A percentile compares a stretch with the other conserved stretches of the same genome.
Evolutionary conservation across 2,329 filamentous ascomycete species (phyloP).

Genomic region (Penicillium sp.): DNA sequence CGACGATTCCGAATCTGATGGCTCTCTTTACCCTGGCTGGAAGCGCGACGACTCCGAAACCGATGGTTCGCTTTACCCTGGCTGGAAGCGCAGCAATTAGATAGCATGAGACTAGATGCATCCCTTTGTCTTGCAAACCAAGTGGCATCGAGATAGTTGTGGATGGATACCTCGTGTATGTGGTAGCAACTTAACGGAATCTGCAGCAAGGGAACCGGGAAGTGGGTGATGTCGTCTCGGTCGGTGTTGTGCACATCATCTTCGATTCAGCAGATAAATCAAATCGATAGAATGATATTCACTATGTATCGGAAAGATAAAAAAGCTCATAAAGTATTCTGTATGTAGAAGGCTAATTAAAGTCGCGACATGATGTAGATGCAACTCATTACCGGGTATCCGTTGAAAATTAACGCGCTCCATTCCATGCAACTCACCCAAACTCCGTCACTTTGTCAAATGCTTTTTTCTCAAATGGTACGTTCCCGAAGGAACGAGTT

Average conservation of each 20-base stretch:
- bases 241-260: too few species aligned
- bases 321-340: background rate
- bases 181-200: too few species aligned
- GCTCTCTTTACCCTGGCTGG: background rate
- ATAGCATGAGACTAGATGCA: too few species aligned
- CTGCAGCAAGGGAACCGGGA: too few species aligned
- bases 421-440: conserved; percentile 16
- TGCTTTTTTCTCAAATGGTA: conserved; percentile 6
- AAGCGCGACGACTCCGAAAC: background rate
- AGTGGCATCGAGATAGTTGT: too few species aligned
- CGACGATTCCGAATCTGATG: background rate
- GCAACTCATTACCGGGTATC: conserved; percentile 5
- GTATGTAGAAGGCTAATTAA: background rate
- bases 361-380: background rate
- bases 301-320: background rate
- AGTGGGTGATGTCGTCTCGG: too few species aligned
- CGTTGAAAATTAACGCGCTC: conserved; percentile 7
- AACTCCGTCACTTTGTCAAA: conserved; percentile 12
- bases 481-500: conserved; percentile 28
- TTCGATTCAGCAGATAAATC: too few species aligned
- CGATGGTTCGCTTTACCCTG: background rate
- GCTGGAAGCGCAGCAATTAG: background rate
- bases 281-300: background rate
- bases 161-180: too few species aligned
- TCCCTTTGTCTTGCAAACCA: too few species aligned